Evolutionary conservation across 495 filamentous ascomycete species (phyloP).

Genomic region (Neurospora sp.): DNA sequence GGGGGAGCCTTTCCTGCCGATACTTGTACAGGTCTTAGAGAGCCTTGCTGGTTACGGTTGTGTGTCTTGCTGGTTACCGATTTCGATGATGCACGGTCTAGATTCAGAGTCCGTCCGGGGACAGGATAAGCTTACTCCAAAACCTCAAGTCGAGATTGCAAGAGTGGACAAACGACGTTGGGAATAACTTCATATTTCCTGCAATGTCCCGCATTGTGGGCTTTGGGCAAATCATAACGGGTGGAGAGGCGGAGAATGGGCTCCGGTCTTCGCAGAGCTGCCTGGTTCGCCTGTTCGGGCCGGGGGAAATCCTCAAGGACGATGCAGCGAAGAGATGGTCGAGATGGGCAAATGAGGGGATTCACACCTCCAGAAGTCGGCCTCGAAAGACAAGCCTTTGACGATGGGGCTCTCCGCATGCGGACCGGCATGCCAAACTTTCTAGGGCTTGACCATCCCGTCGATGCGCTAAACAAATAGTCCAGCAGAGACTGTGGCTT

Average conservation of each 20-base stretch:
- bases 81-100: neutral
- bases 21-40: too few relatives aligned
- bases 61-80: too few relatives aligned
- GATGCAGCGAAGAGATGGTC: neutral
- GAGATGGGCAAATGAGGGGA: neutral
- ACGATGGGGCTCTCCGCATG: neutral
- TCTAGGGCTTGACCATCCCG: neutral
- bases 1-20: too few relatives aligned
- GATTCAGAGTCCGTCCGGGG: neutral
- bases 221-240: neutral
- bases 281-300: neutral
- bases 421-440: neutral
- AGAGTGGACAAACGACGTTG: neutral
- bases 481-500: neutral
- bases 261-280: neutral
- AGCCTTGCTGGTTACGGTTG: too few relatives aligned
- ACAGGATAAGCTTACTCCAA: neutral
- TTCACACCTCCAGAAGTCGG: neutral
- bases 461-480: neutral
- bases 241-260: neutral
- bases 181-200: neutral
- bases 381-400: neutral
- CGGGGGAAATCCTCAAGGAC: neutral
- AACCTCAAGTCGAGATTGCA: neutral
- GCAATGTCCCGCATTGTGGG: neutral